Base-by-base conservation (phyloP, 371 early-diverging fungal species). In the Mucor indicus region DNA sequence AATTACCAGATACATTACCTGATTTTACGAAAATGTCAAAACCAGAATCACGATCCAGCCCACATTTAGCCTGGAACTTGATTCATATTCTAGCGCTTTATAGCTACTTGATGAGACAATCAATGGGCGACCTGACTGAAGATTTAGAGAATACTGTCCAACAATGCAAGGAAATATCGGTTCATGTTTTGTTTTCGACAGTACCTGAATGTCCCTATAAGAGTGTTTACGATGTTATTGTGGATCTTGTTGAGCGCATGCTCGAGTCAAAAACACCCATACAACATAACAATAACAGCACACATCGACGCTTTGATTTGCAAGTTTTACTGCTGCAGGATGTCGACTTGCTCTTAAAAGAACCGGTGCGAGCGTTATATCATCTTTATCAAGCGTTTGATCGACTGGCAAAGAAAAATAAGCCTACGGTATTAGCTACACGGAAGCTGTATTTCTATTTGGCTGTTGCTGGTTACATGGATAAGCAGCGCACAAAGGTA, bases 21-120 rank as follows among this genome's bases (percentile, higher is more conserved):
- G 55, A 59, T 24, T 51, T 65, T 21, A 30, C 32, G 15, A 46
- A 49, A 16, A 44, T 66, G 47, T 59, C 58, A 36, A 19, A 42
- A 6, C 29, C 49, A 0, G 38, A 38, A 1, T 48, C 56, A 0
- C 51, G 50, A 48, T 45, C 45, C 4, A 57, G 47, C 13, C 53
- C 62, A 1, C 55, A 52, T 40, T 25, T 68, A 0, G 20, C 45
- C 6, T 72, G 64, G 61, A 58, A 65, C 27, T n/a, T 60, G 41
- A 27, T 67, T 9, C 48, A 65, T 40, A 53, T 64, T 5, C 12
- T 55, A 8, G 56, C 51, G 21, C 60, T 58, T 2, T 73, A 73
- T 40, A 58, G 64, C n/a, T 73, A 73, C 33, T 21, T 67, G 19
- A 57, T 67, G 57, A 67, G 73, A 8, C 67, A 64, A 17, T 36